A percentile compares a stretch with the other conserved stretches of the same genome.
These are phyloP conservation scores for Penicillium cinerascens DNA, from an alignment of 495 filamentous ascomycete genomes.

Conservation along the genomic window DNA sequence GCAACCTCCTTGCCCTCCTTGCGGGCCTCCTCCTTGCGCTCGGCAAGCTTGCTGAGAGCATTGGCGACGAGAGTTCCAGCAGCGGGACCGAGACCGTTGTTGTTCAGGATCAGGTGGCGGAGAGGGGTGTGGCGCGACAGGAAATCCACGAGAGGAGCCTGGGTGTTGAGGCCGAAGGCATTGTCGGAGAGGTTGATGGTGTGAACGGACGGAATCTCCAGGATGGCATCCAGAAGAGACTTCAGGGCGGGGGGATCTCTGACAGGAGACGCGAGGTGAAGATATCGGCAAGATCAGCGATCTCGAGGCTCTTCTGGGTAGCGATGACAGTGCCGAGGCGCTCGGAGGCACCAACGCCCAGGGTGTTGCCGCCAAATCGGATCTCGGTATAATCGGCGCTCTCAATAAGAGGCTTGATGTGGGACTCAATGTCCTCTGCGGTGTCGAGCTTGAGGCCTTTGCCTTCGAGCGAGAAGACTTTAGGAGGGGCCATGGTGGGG, in stretches of 20 bases:
- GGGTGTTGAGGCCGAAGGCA: slow-evolving; percentile 91
- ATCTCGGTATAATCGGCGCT: slow-evolving; percentile 78
- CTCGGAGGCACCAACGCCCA: slow-evolving; percentile 83
- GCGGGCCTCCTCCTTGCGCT: slow-evolving; percentile 74
- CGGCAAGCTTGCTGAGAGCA: slow-evolving; percentile 68
- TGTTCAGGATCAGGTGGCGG: slow-evolving; percentile 89
- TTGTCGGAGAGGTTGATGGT: slow-evolving; percentile 97
- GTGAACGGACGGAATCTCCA: slow-evolving; percentile 75
- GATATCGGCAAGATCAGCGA: slow-evolving; percentile 91
- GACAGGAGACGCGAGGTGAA: slow-evolving; percentile 91
- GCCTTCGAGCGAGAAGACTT: slow-evolving; percentile 86
- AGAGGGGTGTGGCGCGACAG: slow-evolving; percentile 80
- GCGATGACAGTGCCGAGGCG: slow-evolving; percentile 74
- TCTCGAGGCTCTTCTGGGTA: slow-evolving; percentile 75
- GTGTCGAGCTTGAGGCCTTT: slow-evolving; percentile 88
- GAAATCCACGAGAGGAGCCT: slow-evolving; percentile 79
- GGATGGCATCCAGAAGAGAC: slow-evolving; percentile 77
- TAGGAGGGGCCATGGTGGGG: slow-evolving; percentile 55
- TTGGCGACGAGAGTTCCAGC: slow-evolving; percentile 85
- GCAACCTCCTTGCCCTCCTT: slow-evolving; percentile 67
- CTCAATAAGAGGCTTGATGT: slow-evolving; percentile 69
- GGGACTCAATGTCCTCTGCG: slow-evolving; percentile 78
- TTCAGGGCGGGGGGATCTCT: slow-evolving; percentile 91
- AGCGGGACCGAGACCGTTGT: slow-evolving; percentile 93
- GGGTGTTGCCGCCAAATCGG: slow-evolving; percentile 79